Conservation (phyloP, 2,329 filamentous ascomycete species). For the Diaporthe eres region DNA sequence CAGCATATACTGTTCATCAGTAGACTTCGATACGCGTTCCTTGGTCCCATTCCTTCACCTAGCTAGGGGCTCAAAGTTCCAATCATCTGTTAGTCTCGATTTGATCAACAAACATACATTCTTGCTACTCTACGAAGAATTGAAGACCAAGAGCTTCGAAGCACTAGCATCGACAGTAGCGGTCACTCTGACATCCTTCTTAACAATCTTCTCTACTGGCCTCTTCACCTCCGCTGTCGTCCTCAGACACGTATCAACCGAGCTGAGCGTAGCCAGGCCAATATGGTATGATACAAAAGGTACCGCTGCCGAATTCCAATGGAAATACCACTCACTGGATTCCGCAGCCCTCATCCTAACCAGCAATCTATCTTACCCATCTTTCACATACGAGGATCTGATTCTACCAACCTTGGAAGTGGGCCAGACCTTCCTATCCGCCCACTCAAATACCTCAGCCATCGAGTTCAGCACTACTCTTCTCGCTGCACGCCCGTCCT, state of each 20-base stretch:
- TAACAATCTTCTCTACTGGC: not conserved
- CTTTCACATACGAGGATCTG: constrained; percentile 8
- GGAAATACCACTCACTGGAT: not conserved
- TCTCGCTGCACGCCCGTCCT: not conserved
- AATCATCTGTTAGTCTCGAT: not conserved
- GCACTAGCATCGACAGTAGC: not conserved
- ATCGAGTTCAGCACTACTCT: not conserved
- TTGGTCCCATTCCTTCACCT: not conserved
- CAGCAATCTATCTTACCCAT: not conserved
- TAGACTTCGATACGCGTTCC: not conserved
- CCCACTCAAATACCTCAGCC: not conserved
- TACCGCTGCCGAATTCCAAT: rapidly evolving
- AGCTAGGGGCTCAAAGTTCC: not conserved
- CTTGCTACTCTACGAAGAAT: not conserved
- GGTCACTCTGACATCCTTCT: not conserved
- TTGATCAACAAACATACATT: not conserved
- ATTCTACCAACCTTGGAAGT: not conserved
- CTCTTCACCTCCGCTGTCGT: not conserved
- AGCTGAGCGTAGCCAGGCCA: not conserved
- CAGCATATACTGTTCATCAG: not conserved
- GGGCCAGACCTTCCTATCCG: not conserved
- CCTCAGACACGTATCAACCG: not conserved
- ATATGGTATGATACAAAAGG: not conserved
- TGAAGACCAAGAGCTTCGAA: not conserved
- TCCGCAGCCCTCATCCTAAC: not conserved